Base-by-base conservation (phyloP, 768 basidiomycete species). In the Kwoniella sp. region DNA sequence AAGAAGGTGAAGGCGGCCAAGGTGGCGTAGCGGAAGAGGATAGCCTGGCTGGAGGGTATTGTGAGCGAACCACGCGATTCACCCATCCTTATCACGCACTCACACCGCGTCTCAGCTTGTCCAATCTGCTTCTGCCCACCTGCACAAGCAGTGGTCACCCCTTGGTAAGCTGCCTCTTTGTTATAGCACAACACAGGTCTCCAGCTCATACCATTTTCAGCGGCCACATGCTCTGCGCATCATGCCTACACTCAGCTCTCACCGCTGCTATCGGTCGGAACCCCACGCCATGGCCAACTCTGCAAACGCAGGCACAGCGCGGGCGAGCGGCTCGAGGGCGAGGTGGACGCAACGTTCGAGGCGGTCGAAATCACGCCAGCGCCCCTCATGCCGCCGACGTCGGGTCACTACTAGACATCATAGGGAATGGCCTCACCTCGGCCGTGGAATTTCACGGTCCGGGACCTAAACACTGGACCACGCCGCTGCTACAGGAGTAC, bases 151-250 rank as follows among this genome's bases (percentile, higher is more conserved):
- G 64, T 69, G 2, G 52, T 63, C 46, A 69, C 64, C 26, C 42
- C 40, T 14, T 69, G 67, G 67, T 69, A 27, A 51, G 58, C 48
- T 27, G 9, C 1, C 32, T 6, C 5, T n/a, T 19, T 50, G 25
- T 32, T 15, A 3, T 36, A 7, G 37, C 20, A 10, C 22, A 15
- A 17, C 4, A 33, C 38, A 5, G 10, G 17, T 42, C 20, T 8
- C 39, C 31, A 10, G 9, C 19, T 34, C 12, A 28, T 1, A 5
- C 25, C 3, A 20, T 5, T 31, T 28, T n/a, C 36, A 69, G 67
- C 33, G 67, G 67, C 22, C 67, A 69, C 34, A 54, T 66, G 32
- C 62, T 65, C 7, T 69, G 67, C 40, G 53, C 61, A 3, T 29
- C 57, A 46, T 69, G 67, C 38, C 62, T 69, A 12, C 62, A 55